Conservation (phyloP, 1,284 basidiomycete genomes). For the Pseudozyma sp. region DNA sequence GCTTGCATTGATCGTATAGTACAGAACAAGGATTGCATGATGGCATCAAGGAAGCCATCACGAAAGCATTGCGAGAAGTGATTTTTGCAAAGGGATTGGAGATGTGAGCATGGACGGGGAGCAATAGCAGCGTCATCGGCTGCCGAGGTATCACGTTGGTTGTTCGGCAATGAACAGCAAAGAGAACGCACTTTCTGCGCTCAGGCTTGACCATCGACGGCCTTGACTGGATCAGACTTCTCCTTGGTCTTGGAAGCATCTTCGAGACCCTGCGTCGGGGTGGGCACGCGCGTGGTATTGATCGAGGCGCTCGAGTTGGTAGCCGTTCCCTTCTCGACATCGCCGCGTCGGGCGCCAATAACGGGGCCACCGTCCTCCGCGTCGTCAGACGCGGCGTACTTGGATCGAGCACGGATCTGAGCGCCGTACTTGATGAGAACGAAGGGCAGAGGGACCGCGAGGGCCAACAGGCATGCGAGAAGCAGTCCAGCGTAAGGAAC, state of each 20-base stretch:
- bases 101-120: not conserved
- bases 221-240: conserved; percentile 7
- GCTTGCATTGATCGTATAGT: conserved; percentile 3
- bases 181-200: not conserved
- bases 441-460: conserved; percentile 57
- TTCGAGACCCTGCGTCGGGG: conserved; percentile 30
- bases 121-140: conserved; percentile 3
- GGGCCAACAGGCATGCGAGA: conserved; percentile 45
- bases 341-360: conserved; percentile 39
- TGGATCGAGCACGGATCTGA: conserved; percentile 50
- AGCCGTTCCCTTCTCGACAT: conserved; percentile 34
- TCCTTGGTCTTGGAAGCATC: conserved; percentile 21
- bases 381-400: conserved; percentile 54
- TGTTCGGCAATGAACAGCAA: not conserved
- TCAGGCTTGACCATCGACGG: conserved; percentile 14
- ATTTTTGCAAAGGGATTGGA: not conserved
- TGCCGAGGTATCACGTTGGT: conserved; percentile 19
- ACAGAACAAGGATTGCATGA: conserved; percentile 1
- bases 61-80: not conserved
- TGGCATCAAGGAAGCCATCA: not conserved
- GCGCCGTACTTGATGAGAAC: conserved; percentile 57
- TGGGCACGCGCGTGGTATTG: conserved; percentile 27
- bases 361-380: conserved; percentile 40
- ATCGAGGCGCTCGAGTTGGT: conserved; percentile 24
- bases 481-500: conserved; percentile 53